These are phyloP conservation scores for Chalciporus sphaerocephalus DNA, from an alignment of 768 basidiomycete species.

Conservation along the genomic window DNA sequence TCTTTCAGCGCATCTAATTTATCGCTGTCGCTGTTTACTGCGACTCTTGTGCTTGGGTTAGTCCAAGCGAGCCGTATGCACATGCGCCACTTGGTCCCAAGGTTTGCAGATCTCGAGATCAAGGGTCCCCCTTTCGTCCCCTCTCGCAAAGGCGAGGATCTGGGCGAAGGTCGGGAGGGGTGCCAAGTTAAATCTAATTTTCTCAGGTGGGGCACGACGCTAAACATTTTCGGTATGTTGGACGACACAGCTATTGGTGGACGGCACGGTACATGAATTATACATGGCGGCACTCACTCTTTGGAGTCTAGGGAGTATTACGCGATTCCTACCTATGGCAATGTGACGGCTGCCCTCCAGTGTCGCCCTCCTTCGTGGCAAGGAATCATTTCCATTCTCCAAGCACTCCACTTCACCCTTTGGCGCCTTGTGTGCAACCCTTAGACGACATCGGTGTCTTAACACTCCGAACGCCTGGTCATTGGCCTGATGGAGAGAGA, in stretches of 20 bases:
- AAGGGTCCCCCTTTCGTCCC: neutral
- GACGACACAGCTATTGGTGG: too few species aligned
- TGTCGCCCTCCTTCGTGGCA: neutral
- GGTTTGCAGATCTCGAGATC: neutral
- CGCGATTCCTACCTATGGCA: neutral
- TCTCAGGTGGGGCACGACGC: too few species aligned
- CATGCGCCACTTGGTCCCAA: neutral
- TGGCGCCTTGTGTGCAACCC: too few species aligned
- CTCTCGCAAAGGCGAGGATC: neutral
- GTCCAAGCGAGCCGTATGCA: neutral
- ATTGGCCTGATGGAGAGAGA: conserved; percentile 14
- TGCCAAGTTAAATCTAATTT: too few species aligned
- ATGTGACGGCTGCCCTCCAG: neutral
- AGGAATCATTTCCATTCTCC: neutral
- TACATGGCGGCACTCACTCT: too few species aligned
- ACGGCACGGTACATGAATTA: neutral
- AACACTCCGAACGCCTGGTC: conserved; percentile 8
- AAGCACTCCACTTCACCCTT: neutral
- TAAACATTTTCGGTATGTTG: too few species aligned
- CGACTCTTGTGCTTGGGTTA: neutral
- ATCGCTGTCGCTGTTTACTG: neutral
- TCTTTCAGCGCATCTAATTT: too few species aligned
- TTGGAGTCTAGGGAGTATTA: neutral
- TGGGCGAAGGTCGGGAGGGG: neutral
- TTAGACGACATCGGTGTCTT: neutral